A percentile compares a stretch with the other conserved stretches of the same genome.
phyloP scores from a whole-genome alignment of 2,329 filamentous ascomycete genomes.

The Penicillium sp. region DNA sequence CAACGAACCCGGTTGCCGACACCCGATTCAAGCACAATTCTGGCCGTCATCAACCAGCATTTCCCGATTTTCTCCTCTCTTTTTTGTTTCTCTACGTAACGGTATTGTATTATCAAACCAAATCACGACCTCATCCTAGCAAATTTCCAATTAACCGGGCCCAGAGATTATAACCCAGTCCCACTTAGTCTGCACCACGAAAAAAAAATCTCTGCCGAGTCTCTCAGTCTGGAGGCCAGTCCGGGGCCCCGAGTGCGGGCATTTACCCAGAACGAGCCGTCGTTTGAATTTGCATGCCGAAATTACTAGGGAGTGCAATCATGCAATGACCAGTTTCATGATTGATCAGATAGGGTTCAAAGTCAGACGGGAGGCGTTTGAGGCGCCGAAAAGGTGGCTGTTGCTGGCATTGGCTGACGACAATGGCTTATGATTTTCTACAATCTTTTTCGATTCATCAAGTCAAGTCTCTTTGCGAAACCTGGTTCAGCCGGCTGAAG shows the following conservation, averaged over 20 bases:
- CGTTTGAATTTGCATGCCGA: neutral
- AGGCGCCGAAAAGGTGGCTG: neutral
- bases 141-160: conserved; percentile 24
- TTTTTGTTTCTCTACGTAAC: neutral
- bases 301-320: neutral
- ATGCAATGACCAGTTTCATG: neutral
- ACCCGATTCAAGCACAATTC: neutral
- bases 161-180: conserved; percentile 13
- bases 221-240: conserved; percentile 17
- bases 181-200: conserved; percentile 17
- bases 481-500: conserved; percentile 2
- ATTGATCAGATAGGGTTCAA: neutral
- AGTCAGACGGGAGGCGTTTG: neutral
- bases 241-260: conserved; percentile 28
- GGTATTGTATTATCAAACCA: neutral
- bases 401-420: neutral
- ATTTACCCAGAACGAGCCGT: conserved; percentile 25
- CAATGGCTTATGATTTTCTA: neutral
- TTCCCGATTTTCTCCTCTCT: neutral
- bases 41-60: neutral
- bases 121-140: neutral
- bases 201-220: conserved; percentile 1
- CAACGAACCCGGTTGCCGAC: neutral
- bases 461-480: neutral
- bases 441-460: neutral